Base-by-base conservation (phyloP, 1,284 basidiomycete genomes). In the Trichosporon inkin region DNA sequence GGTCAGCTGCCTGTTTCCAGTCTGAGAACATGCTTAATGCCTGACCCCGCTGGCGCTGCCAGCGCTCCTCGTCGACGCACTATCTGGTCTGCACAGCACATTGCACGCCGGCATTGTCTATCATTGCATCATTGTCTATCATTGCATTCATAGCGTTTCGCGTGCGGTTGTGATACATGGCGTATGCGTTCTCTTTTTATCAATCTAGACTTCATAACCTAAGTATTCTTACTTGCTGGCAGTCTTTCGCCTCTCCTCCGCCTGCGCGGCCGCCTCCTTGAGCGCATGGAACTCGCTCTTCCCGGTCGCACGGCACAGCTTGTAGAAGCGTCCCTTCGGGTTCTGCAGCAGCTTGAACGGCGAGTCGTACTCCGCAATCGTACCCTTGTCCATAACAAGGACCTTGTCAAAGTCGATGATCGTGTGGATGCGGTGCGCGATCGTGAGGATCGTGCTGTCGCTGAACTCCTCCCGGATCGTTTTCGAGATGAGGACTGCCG, bases 381-480 rank as follows among this genome's bases (percentile, higher is more conserved):
- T 83, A 7, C 82, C 81, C 60, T 73, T 71, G 64, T 79, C 79
- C 71, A 81, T 78, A n/a, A 81, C 78, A 6, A 78, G 61, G 19
- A 91, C 90, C 74, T 91, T 84, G 62, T 93, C 90, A n/a, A 93
- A 84, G 39, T 93, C 81, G 85, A 94, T 90, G 60, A 88, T 84
- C 2, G 85, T 87, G 53, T 84, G 82, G 53, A 88, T 79, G 34
- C 86, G 78, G 74, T 88, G 86, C 1, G 86, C 86, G 60, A 87
- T 86, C 11, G 80, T 81, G 22, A 78, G 41, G 52, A 78, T 84
- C 0, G 85, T 86, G 60, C 82, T 83, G 19, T 83, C 80, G 10
- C 81, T 80, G 62, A 86, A 86, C 79, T 71, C 83, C 77, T 78
- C 65, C 17, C 76, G 65, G 55, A 80, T 80, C 3, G 79, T 80